A percentile compares a stretch with the other conserved stretches of the same genome.
phyloP scores from a whole-genome alignment of 371 early-diverging fungal genomes.

The Catenaria anguillulae region DNA sequence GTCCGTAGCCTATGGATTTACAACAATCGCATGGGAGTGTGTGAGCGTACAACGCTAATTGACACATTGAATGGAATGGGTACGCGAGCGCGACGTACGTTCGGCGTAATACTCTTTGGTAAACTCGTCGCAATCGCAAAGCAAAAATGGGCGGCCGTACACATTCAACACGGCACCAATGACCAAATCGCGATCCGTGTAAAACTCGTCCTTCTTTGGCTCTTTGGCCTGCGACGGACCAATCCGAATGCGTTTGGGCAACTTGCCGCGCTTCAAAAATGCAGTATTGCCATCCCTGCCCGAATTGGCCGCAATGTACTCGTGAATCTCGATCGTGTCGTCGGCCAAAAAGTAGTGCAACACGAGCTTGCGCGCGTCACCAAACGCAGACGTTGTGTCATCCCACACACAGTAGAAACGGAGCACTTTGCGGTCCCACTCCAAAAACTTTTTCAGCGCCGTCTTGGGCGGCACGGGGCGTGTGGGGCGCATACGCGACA shows the following conservation, averaged over 20 bases:
- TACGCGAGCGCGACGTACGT: no score
- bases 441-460: conserved; percentile 34
- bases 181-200: conserved; percentile 28
- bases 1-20: not conserved
- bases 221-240: conserved; percentile 5
- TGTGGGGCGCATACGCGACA: conserved; percentile 28
- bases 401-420: conserved; percentile 44
- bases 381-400: conserved; percentile 33
- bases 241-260: conserved; percentile 19
- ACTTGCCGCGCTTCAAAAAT: conserved; percentile 24
- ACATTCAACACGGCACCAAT: conserved; percentile 32
- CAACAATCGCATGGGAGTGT: not conserved
- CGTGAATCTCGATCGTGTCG: conserved; percentile 37
- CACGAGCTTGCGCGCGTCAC: conserved; percentile 36
- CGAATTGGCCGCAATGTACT: conserved; percentile 28
- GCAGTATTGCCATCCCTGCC: conserved; percentile 27
- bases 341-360: conserved; percentile 37
- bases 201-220: conserved; percentile 21
- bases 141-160: conserved; percentile 34
- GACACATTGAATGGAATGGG: no score
- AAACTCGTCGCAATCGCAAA: conserved; percentile 42
- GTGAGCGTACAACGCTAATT: not conserved
- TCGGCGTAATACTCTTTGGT: conserved; percentile 31
- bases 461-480: conserved; percentile 25
- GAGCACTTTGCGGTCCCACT: conserved; percentile 38